Percentiles rank a stretch among this genome's conserved stretches.
Conservation (phyloP, 1,139 yeast species). For the Suhomyces terraborum region DNA sequence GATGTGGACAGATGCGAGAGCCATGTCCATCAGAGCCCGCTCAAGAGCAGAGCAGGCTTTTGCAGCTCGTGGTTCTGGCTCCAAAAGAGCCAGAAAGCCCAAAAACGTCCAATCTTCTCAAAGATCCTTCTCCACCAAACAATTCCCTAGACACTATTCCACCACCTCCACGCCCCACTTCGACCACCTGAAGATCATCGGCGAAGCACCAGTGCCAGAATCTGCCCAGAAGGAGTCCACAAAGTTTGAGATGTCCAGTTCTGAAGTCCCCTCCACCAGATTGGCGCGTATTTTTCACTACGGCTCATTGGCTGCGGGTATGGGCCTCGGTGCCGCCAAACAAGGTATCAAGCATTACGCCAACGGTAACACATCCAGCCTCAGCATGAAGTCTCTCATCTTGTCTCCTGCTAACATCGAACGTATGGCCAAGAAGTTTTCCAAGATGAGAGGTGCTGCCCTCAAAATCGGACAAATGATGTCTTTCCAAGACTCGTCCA, state of each 20-base stretch:
- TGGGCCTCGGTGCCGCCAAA: conserved; percentile 81
- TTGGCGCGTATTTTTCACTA: conserved; percentile 87
- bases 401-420: conserved; percentile 84
- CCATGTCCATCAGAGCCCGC: conserved; percentile 16
- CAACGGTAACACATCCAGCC: conserved; percentile 38
- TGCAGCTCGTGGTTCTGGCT: neutral
- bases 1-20: conserved; percentile 28
- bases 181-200: conserved; percentile 11
- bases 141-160: conserved; percentile 15
- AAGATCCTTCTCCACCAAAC: conserved; percentile 9
- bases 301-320: conserved; percentile 89
- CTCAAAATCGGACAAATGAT: conserved; percentile 92
- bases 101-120: conserved; percentile 1
- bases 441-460: conserved; percentile 98
- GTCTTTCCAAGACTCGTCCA: conserved; percentile 86
- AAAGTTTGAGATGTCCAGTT: conserved; percentile 52
- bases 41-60: conserved; percentile 2
- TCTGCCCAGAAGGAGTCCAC: conserved; percentile 34
- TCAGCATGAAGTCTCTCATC: conserved; percentile 63
- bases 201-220: conserved; percentile 20
- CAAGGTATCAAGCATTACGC: conserved; percentile 76
- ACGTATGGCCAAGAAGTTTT: conserved; percentile 80
- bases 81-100: conserved; percentile 1
- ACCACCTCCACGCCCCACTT: conserved; percentile 24
- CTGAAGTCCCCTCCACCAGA: conserved; percentile 84